Percentiles rank a stretch among this genome's conserved stretches.
These are phyloP conservation scores for Cladophialophora psammophila DNA, from an alignment of 2,329 filamentous ascomycete species.

Conservation along the genomic window DNA sequence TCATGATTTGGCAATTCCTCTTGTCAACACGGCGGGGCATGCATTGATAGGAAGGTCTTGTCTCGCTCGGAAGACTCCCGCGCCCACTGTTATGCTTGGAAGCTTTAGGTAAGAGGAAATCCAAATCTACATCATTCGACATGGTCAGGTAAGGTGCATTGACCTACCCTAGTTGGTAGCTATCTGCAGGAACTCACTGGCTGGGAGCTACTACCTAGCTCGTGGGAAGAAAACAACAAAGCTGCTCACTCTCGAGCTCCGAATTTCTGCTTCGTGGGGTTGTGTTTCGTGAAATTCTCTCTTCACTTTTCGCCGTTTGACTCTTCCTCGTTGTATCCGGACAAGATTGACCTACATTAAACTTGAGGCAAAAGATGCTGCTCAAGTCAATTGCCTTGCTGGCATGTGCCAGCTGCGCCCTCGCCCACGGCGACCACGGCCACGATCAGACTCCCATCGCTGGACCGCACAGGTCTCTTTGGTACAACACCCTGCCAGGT, in stretches of 20 bases:
- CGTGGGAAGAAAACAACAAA: slow-evolving; percentile 8
- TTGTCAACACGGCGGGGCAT: slow-evolving; percentile 18
- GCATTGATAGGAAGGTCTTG: slow-evolving; percentile 14
- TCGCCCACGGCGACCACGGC: slow-evolving; percentile 66
- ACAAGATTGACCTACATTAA: slow-evolving; percentile 1
- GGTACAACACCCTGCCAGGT: slow-evolving; percentile 83
- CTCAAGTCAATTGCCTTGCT: slow-evolving; percentile 35
- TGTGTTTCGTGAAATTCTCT: not conserved
- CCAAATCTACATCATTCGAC: slow-evolving; percentile 9
- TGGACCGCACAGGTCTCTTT: slow-evolving; percentile 76
- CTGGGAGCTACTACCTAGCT: slow-evolving; percentile 20
- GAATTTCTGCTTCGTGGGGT: not conserved
- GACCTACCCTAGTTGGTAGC: not conserved
- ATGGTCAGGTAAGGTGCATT: not conserved
- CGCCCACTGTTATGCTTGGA: not conserved
- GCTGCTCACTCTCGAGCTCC: slow-evolving; percentile 5
- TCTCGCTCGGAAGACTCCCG: slow-evolving; percentile 17
- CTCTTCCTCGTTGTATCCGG: not conserved
- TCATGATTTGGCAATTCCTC: slow-evolving; percentile 25
- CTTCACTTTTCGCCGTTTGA: not conserved
- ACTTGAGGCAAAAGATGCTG: slow-evolving; percentile 32
- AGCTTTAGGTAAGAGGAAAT: slow-evolving; percentile 33
- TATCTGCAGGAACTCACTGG: slow-evolving; percentile 30
- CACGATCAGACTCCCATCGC: slow-evolving; percentile 66
- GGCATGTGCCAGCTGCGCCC: slow-evolving; percentile 58